phyloP scores from a whole-genome alignment of 345 rosid genomes.

The Limnanthes douglasii region DNA sequence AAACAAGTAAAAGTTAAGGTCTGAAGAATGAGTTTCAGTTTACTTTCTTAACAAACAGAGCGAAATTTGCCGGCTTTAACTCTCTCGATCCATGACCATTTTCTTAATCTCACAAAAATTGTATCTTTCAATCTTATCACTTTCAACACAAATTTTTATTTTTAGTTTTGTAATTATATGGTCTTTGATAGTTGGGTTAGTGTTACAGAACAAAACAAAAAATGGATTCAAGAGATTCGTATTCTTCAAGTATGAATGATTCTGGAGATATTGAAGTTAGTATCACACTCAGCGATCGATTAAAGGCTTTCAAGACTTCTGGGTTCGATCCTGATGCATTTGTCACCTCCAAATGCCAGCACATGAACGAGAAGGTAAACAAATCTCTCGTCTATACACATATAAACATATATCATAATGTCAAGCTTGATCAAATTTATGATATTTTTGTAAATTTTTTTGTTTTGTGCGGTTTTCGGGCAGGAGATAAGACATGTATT shows the following conservation, averaged over 20 bases:
- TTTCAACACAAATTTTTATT: background rate
- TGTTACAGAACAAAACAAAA: constrained; percentile 12
- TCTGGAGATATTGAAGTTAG: constrained; percentile 47
- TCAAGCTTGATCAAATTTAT: background rate
- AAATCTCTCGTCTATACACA: background rate
- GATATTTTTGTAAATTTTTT: background rate
- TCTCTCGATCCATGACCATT: constrained; percentile 1
- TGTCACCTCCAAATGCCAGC: constrained; percentile 54
- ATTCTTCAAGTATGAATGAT: constrained; percentile 40
- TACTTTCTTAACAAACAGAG: too few relatives aligned
- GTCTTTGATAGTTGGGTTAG: background rate
- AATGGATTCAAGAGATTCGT: constrained; percentile 14
- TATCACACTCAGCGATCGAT: constrained; percentile 56
- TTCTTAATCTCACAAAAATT: too few relatives aligned
- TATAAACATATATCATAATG: background rate
- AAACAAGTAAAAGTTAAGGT: too few relatives aligned
- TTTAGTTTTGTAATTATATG: background rate
- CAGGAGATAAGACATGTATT: constrained; percentile 66
- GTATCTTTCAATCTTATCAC: too few relatives aligned
- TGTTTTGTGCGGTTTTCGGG: constrained; percentile 4
- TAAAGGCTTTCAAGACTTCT: constrained; percentile 65
- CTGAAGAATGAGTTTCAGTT: too few relatives aligned
- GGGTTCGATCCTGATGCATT: constrained; percentile 52
- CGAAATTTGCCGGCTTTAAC: background rate
- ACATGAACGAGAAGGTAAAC: constrained; percentile 72